A percentile compares a stretch with the other conserved stretches of the same genome.
Evolutionary conservation across 1,139 yeast species (phyloP).

Genomic region (Yamadazyma spencermartinsiae): DNA sequence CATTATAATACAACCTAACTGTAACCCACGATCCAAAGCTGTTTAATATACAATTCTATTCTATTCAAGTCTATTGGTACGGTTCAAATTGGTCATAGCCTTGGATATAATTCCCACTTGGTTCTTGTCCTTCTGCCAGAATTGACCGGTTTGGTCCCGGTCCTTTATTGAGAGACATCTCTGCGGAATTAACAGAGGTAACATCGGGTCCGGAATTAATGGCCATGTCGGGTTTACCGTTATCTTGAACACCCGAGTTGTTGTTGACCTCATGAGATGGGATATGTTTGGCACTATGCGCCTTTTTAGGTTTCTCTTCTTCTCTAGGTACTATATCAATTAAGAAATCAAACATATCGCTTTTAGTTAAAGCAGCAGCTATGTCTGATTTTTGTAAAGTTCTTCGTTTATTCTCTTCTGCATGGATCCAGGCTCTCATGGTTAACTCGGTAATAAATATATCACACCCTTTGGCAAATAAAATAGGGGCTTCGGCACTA

Average conservation of each 20-base stretch:
- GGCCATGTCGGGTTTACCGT: background rate
- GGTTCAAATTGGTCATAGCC: constrained; percentile 17
- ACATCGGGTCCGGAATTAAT: background rate
- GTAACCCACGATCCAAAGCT: background rate
- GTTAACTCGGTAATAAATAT: constrained; percentile 94
- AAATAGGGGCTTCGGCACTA: constrained; percentile 94
- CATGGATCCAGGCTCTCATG: constrained; percentile 98
- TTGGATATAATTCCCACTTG: constrained; percentile 8
- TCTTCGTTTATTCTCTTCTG: constrained; percentile 92
- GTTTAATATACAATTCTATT: background rate
- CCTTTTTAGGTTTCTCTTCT: constrained; percentile 57
- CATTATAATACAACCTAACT: background rate
- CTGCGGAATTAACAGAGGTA: background rate
- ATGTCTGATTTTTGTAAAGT: constrained; percentile 92
- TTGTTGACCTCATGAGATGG: background rate
- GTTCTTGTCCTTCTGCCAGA: background rate
- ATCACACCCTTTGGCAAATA: constrained; percentile 97
- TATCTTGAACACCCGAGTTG: background rate
- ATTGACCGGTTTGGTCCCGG: background rate
- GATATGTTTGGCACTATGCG: constrained; percentile 6
- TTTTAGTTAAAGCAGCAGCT: constrained; percentile 90
- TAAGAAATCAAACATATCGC: constrained; percentile 95
- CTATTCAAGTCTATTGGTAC: constrained; percentile 8
- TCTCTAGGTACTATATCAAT: constrained; percentile 94
- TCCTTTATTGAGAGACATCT: background rate